Evolutionary conservation across 2,329 filamentous ascomycete genomes (phyloP), one percentile per base, ranked within the genome.

Genomic region (Ploettnerulaceae sp.): DNA sequence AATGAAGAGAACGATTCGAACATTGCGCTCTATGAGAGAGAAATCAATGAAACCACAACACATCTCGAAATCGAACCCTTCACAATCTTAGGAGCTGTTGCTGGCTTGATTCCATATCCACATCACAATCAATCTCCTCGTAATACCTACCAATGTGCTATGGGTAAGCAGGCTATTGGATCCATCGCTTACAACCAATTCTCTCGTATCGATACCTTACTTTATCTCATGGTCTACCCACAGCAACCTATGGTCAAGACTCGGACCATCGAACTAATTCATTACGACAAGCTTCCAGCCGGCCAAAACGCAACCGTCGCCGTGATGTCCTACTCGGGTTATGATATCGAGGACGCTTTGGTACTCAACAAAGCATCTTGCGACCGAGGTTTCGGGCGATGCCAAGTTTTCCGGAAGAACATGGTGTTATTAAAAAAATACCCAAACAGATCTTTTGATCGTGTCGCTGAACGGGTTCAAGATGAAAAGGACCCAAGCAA

Each of bases 141-240:
- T 75, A 98, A 98, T 65, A 98, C 93, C 0, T 98, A 98, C 63
- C 91, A 97, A 74, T 96, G 91, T 70, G 93, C 93, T 69, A 98
- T 98, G 93, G 93, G 93, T 78, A 98, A 98, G 71, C 93, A 98
- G 85, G 93, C 93, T 29, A 97, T 98, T 65, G 93, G 93, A 25
- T 90, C 91, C 25, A 97, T 98, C 64, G 93, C 91, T 12, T 95
- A 95, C 64, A 98, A 98, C 64, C 93, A 98, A 66, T 95, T 96
- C 70, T 87, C 91, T 60, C 84, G 93, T 47, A 96, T 98, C 65
- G 93, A 98, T 62, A 97, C 91, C 0, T 75, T 98, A 12, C 79
- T 98, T 5, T 97, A 96, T 64, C 86, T 95, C 1, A 87, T 98
- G 71, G 93, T 98, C 3, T 98, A 98, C 62, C 93, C 93, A 5